Evolutionary conservation across 1,284 basidiomycete genomes (phyloP), one percentile per base, ranked within the genome.

Genomic region (Papiliotrema laurentii): DNA sequence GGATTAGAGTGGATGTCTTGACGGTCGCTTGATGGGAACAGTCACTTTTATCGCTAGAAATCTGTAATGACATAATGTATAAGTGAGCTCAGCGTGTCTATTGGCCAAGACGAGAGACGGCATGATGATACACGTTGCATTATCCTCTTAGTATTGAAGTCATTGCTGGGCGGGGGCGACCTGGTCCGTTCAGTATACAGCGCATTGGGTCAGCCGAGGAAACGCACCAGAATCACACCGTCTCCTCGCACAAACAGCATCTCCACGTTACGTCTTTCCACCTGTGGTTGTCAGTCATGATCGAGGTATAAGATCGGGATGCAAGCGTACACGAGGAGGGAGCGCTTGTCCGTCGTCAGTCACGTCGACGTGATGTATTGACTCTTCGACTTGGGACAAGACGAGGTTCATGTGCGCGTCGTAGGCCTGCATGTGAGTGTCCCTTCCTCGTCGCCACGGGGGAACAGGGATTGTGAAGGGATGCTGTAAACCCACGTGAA

Each of bases 331-430:
- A 51, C 75, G 62, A 7, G 78, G 71, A 38, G 74, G 73, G 50
- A 72, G 64, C 11, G 72, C 60, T 14, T 69, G 69, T 16, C 72
- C 75, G 41, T 76, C 72, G 36, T 79, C 77, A 47, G 74, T 64
- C 3, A 82, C 76, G 60, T 96, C 90, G 16, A 96, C 89, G 54
- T 91, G 80, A 82, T 91, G 88, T 61, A 96, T 90, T 4, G 87
- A 89, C 76, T 99, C 96, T 69, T 97, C 93, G 9, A 97, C 96
- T 67, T 97, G 89, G 56, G 88, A 94, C 57, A 98, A 79, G 55
- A 99, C 97, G 64, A 98, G 79, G 74, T 99, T 99, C 94, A 98
- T 97, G 75, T 99, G 96, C 22, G 93, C 93, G 76, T 99, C 96
- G 70, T 98, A 98, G 18, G 96, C 94, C 93, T 97, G 60, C 21